Conservation (phyloP, 108 stramenopile species). For the Cyclotella cryptica region DNA sequence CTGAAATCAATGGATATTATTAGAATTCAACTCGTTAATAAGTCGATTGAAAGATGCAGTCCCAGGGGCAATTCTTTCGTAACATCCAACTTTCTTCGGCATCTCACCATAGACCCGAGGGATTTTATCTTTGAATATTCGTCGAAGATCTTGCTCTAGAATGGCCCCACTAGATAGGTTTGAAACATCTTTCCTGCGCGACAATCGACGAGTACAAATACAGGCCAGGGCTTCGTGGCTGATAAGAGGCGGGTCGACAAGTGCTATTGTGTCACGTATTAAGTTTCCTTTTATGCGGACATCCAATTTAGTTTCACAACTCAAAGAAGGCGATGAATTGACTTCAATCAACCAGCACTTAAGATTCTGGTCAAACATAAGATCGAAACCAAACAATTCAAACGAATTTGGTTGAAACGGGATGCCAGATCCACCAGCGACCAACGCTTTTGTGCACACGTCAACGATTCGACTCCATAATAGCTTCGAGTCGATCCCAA, state of each 20-base stretch:
- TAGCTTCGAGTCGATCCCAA: slow-evolving; percentile 49
- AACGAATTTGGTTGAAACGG: slow-evolving; percentile 84
- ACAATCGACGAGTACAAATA: slow-evolving; percentile 44
- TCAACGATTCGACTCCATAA: slow-evolving; percentile 74
- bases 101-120: slow-evolving; percentile 50
- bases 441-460: slow-evolving; percentile 73
- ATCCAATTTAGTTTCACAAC: slow-evolving; percentile 50
- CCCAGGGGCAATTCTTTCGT: slow-evolving; percentile 24
- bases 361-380: slow-evolving; percentile 76
- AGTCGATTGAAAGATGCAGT: not conserved
- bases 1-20: not conserved
- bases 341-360: slow-evolving; percentile 93
- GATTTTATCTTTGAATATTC: slow-evolving; percentile 31
- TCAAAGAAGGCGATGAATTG: slow-evolving; percentile 82
- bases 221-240: slow-evolving; percentile 40
- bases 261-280: slow-evolving; percentile 52
- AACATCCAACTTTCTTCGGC: slow-evolving; percentile 33
- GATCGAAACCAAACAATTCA: slow-evolving; percentile 90
- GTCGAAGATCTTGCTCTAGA: slow-evolving; percentile 42
- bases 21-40: not conserved
- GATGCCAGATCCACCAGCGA: slow-evolving; percentile 68
- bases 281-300: slow-evolving; percentile 45
- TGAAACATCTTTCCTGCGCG: slow-evolving; percentile 41
- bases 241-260: slow-evolving; percentile 47
- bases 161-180: slow-evolving; percentile 28